Base-by-base conservation (phyloP, 2,329 filamentous ascomycete genomes). In the Paraconiothyrium sp. region DNA sequence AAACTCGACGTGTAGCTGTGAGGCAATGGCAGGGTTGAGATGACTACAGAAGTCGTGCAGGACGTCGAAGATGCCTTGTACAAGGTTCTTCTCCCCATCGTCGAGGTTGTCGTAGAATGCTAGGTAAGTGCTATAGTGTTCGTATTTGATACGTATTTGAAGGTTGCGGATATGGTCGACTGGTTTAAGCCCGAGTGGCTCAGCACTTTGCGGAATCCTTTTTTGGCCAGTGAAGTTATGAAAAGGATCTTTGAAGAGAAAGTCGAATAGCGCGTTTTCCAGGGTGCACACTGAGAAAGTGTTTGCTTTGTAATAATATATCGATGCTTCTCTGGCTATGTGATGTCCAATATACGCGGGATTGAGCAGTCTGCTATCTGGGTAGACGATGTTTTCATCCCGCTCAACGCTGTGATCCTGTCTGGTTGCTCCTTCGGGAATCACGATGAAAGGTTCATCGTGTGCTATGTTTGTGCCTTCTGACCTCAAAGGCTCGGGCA, bases 81-180 rank as follows among this genome's bases (percentile, higher is more conserved):
- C 20, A 27, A 67, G 59, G 7, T 48, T 37, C 41, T 58, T 51
- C 49, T 68, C 63, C 41, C 67, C 59, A 5, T 54, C 55, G 20
- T 57, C 62, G 10, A 16, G 35, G 14, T 59, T 58, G 11, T 55
- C 27, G 4, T 46, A 34, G 35, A 49, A 61, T 16, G 27, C 4
- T 9, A 48, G 8, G 37, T 30, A 43, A 13, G 44, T 37, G 6
- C 48, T 11, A 11, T 65, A 66, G 24, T 72, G 68, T 47, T 74
- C 71, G 14, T 59, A 61, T 47, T 74, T 74, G 54, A 74, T 20
- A 7, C 72, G 67, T 22, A 74, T 54, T 44, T 74, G 69, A n/a
- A 74, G 58, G 16, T 66, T 61, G 5, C 55, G 52, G 4, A 72
- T 62, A 20, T 69, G 50, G 7, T 69, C 58, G 16, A 62, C 46